Evolutionary conservation across 441 rosid species (phyloP).

Genomic region (Adansonia grandidieri): DNA sequence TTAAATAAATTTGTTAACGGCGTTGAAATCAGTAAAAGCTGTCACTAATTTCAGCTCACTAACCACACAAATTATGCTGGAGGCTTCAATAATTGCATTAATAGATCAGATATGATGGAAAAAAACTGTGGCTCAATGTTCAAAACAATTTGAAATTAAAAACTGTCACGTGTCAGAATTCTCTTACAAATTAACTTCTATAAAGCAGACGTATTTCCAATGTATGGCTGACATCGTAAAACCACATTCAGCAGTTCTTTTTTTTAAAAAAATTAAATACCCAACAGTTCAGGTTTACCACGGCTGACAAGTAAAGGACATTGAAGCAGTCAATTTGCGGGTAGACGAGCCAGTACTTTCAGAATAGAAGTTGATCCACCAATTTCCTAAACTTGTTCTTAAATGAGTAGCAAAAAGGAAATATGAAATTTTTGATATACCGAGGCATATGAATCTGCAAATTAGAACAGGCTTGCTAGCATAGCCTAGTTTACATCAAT

Average conservation of each 20-base stretch:
- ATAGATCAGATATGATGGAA: background rate
- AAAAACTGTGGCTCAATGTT: background rate
- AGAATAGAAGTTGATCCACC: background rate
- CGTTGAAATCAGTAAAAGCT: background rate
- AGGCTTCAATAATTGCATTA: background rate
- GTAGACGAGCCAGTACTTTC: background rate
- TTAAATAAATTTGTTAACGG: background rate
- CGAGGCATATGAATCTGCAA: background rate
- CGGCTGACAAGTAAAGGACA: background rate
- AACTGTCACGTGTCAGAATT: background rate
- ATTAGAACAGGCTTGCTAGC: background rate
- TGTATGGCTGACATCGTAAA: conserved; percentile 11
- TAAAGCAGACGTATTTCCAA: background rate
- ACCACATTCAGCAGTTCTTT: background rate
- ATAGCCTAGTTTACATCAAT: background rate
- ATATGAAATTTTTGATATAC: background rate
- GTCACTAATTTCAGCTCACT: background rate
- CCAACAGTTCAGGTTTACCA: background rate
- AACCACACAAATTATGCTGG: background rate
- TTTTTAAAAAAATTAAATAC: background rate
- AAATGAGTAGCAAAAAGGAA: background rate
- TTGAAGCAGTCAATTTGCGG: background rate
- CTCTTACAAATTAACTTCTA: background rate
- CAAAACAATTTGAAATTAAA: background rate
- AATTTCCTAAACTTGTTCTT: background rate